phyloP scores from a whole-genome alignment of 345 rosid species.

The Eucalyptus marginata region DNA sequence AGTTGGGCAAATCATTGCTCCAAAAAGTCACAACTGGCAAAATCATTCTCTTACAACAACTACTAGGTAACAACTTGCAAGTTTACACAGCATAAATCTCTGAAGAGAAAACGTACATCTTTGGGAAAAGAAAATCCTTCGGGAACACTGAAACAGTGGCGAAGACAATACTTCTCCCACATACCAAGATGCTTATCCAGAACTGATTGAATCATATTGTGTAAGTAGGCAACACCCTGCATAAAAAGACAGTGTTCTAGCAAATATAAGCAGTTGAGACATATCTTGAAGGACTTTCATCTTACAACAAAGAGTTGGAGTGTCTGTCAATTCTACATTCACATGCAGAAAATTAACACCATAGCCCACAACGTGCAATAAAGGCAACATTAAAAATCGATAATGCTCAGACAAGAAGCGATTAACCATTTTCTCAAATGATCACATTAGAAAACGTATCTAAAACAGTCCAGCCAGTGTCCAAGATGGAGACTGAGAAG shows the following conservation, averaged over 20 bases:
- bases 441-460: background rate
- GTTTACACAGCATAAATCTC: background rate
- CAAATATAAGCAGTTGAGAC: background rate
- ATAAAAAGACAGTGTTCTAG: background rate
- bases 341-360: background rate
- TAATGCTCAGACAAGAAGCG: background rate
- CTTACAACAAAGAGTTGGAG: background rate
- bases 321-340: background rate
- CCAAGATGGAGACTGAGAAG: background rate
- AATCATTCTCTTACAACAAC: background rate
- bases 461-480: background rate
- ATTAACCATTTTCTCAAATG: background rate
- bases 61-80: background rate
- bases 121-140: slow-evolving; percentile 44
- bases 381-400: background rate
- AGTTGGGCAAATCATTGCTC: background rate
- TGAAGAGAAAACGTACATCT: slow-evolving; percentile 27
- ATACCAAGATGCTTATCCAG: slow-evolving; percentile 40
- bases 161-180: slow-evolving; percentile 75
- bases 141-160: slow-evolving; percentile 62
- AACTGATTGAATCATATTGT: slow-evolving; percentile 32
- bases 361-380: background rate
- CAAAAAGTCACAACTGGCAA: background rate
- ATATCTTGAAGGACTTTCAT: background rate
- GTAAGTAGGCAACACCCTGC: slow-evolving; percentile 56